Conservation (phyloP, 2,329 filamentous ascomycete genomes). For the Anisogramma anomala region DNA sequence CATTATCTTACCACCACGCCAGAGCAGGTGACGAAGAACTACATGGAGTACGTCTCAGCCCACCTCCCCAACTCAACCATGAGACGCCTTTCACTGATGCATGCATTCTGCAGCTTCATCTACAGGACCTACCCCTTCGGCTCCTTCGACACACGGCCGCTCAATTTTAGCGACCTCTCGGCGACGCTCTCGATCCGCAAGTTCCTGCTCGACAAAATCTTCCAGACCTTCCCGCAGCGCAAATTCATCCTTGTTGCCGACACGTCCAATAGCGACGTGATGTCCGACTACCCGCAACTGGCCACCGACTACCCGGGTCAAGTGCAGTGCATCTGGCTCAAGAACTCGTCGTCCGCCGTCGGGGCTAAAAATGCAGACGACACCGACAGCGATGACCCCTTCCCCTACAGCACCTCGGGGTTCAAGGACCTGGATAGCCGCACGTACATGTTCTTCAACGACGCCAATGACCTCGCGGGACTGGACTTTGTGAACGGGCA, state of each 20-base stretch:
- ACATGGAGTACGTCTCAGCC: slow-evolving; percentile 47
- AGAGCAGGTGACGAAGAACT: slow-evolving; percentile 64
- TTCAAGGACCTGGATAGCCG: slow-evolving; percentile 56
- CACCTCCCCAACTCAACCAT: background rate
- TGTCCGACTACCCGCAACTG: slow-evolving; percentile 52
- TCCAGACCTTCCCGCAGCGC: slow-evolving; percentile 61
- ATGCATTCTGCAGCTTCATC: slow-evolving; percentile 40
- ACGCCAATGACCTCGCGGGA: slow-evolving; percentile 54
- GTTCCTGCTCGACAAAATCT: slow-evolving; percentile 58
- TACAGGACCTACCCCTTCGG: slow-evolving; percentile 67
- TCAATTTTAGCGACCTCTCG: slow-evolving; percentile 68
- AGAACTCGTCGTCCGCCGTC: slow-evolving; percentile 35
- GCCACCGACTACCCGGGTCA: slow-evolving; percentile 56
- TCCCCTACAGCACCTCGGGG: slow-evolving; percentile 63
- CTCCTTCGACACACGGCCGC: slow-evolving; percentile 64
- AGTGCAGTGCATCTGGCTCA: slow-evolving; percentile 66
- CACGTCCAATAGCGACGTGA: slow-evolving; percentile 65
- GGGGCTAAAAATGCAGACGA: slow-evolving; percentile 37
- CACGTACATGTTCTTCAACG: slow-evolving; percentile 69
- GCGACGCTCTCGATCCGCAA: slow-evolving; percentile 61
- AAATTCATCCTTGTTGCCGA: slow-evolving; percentile 69
- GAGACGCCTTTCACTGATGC: slow-evolving; percentile 1
- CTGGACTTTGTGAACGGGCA: slow-evolving; percentile 57
- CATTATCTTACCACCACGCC: slow-evolving; percentile 75
- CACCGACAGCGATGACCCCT: slow-evolving; percentile 54